Percentiles rank a stretch among this genome's conserved stretches.
Conservation (phyloP, 805 yeast species). For the Candida dajiaensis region DNA sequence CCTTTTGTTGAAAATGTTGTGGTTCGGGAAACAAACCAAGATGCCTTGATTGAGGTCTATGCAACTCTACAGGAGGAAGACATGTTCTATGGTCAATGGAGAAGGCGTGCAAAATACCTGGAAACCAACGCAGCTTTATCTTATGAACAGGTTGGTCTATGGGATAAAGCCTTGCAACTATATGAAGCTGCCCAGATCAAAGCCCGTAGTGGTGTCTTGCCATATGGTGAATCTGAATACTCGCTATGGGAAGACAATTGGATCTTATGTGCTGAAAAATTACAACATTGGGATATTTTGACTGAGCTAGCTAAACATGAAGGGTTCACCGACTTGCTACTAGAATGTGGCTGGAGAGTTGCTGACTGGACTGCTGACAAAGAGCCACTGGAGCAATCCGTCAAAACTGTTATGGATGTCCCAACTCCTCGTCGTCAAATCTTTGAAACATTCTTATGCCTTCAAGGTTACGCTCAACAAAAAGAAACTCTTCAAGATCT, state of each 20-base stretch:
- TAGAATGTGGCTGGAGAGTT: conserved; percentile 99
- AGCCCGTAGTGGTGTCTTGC: conserved; percentile 90
- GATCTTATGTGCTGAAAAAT: conserved; percentile 94
- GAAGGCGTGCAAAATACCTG: conserved; percentile 89
- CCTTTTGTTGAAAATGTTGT: conserved; percentile 64
- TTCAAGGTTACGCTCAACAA: conserved; percentile 92
- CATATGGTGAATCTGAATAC: conserved; percentile 93
- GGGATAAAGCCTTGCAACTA: conserved; percentile 90
- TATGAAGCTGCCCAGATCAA: conserved; percentile 96
- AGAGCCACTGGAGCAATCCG: conserved; percentile 90
- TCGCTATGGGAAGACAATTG: conserved; percentile 98
- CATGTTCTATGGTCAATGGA: conserved; percentile 97
- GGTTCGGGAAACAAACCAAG: conserved; percentile 79
- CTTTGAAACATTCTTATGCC: conserved; percentile 86
- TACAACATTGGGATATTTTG: conserved; percentile 96
- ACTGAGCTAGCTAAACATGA: conserved; percentile 97
- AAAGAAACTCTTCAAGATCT: conserved; percentile 81
- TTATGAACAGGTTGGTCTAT: conserved; percentile 89
- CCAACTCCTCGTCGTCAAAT: conserved; percentile 97
- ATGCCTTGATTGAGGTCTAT: conserved; percentile 86
- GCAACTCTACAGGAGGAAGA: conserved; percentile 89
- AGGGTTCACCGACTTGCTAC: conserved; percentile 87
- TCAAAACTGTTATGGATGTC: conserved; percentile 95
- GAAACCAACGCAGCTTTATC: conserved; percentile 92
- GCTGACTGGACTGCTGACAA: conserved; percentile 97